Evolutionary conservation across 306 rosid genomes (phyloP).

Genomic region (Hippophae gyantsensis): DNA sequence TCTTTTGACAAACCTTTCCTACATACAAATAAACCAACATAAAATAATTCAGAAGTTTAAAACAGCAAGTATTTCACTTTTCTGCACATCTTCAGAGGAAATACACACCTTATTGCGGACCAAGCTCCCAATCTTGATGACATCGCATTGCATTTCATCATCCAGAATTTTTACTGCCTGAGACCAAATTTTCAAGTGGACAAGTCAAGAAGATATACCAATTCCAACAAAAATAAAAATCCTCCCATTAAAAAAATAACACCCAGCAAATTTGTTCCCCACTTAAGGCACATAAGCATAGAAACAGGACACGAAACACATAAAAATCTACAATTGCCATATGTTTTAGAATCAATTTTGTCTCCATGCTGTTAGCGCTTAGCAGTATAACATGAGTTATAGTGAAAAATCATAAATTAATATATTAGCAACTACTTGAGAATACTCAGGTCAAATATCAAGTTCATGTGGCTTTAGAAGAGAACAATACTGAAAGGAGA

Average conservation of each 20-base stretch:
- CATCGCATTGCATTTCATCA: conserved; percentile 81
- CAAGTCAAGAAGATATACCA: not conserved
- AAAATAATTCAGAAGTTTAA: conserved; percentile 3
- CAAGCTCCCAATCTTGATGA: conserved; percentile 66
- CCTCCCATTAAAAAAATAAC: no score
- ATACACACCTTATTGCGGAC: conserved; percentile 63
- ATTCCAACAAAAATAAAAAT: no score
- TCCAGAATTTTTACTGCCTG: conserved; percentile 49
- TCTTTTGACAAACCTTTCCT: conserved; percentile 86
- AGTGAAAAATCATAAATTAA: not conserved
- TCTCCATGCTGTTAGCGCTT: not conserved
- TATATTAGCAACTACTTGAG: not conserved
- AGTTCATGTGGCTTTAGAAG: not conserved
- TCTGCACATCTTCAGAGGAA: not conserved
- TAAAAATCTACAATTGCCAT: not conserved
- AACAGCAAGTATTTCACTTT: not conserved
- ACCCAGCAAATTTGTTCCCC: not conserved
- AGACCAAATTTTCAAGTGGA: not conserved
- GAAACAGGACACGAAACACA: not conserved
- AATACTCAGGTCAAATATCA: not conserved
- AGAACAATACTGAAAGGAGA: not conserved
- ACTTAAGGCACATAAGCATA: not conserved
- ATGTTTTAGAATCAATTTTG: not conserved
- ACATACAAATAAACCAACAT: conserved; percentile 17
- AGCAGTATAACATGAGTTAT: not conserved